Percentiles rank a stretch among this genome's conserved stretches.
These are phyloP conservation scores for Caryopteris hybrid DNA, from an alignment of 305 asterid species.

Conservation along the genomic window DNA sequence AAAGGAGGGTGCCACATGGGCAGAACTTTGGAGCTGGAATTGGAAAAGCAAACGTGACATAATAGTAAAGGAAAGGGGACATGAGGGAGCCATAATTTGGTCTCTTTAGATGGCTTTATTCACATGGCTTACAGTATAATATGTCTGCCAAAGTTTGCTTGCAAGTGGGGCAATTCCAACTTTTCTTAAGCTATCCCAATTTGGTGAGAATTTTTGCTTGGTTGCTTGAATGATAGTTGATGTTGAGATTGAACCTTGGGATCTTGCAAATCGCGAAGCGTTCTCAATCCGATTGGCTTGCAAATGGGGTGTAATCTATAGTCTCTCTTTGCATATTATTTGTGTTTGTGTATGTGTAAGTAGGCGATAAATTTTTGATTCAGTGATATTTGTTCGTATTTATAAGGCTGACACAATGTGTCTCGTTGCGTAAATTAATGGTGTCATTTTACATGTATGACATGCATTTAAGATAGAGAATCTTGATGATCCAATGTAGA, in stretches of 20 bases:
- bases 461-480: neutral
- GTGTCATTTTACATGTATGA: no score
- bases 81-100: conserved; percentile 22
- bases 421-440: no score
- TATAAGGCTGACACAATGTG: no score
- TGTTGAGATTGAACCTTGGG: neutral
- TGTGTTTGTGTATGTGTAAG: no score
- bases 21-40: conserved; percentile 41
- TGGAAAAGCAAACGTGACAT: conserved; percentile 29
- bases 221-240: neutral
- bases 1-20: conserved; percentile 19
- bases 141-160: conserved; percentile 39
- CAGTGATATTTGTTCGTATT: no score
- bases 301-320: no score
- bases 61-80: conserved; percentile 19
- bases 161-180: conserved; percentile 31
- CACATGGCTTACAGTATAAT: conserved; percentile 36
- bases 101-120: conserved; percentile 26
- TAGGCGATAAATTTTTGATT: no score
- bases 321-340: no score
- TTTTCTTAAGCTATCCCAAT: neutral
- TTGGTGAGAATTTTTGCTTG: neutral
- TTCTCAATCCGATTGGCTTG: no score
- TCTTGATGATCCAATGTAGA: neutral
- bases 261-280: no score